phyloP scores from a whole-genome alignment of 352 stramenopile species.

The Pythium utonaiense region DNA sequence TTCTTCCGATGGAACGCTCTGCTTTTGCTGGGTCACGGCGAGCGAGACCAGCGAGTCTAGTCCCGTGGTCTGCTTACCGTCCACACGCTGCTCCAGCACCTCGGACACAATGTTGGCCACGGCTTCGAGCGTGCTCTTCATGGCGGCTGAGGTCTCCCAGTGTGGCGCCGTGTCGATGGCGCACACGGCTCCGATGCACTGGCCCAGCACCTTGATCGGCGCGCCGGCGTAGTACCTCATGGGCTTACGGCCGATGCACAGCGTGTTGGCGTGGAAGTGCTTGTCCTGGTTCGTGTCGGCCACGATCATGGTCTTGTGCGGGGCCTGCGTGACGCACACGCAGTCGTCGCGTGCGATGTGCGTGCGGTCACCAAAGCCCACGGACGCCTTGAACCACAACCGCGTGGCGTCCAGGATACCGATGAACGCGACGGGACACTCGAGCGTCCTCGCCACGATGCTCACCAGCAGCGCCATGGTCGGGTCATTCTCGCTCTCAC shows the following conservation, averaged over 20 bases:
- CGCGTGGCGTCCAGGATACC: conserved; percentile 53
- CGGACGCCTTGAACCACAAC: conserved; percentile 65
- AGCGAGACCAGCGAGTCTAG: conserved; percentile 2
- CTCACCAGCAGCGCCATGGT: conserved; percentile 72
- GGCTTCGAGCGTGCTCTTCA: conserved; percentile 69
- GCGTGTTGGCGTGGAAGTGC: conserved; percentile 56
- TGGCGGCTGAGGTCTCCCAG: conserved; percentile 39
- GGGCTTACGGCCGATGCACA: conserved; percentile 33
- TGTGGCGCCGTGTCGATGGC: conserved; percentile 58
- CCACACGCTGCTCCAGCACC: conserved; percentile 69
- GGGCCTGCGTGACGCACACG: conserved; percentile 35
- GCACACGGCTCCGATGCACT: conserved; percentile 66
- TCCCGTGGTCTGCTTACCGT: conserved; percentile 8
- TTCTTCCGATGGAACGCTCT: conserved; percentile 11
- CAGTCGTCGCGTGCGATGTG: conserved; percentile 58
- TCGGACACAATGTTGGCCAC: conserved; percentile 81
- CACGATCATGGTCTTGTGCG: conserved; percentile 53
- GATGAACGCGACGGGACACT: conserved; percentile 65
- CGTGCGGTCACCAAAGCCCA: conserved; percentile 47
- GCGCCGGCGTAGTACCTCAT: conserved; percentile 68
- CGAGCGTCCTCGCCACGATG: conserved; percentile 64
- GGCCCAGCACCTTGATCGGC: conserved; percentile 48
- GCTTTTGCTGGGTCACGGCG: not conserved
- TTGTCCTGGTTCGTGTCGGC: conserved; percentile 62
- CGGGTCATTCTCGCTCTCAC: conserved; percentile 46